These are phyloP conservation scores for Melampsora americana DNA, from an alignment of 1,284 basidiomycete species.

Conservation along the genomic window DNA sequence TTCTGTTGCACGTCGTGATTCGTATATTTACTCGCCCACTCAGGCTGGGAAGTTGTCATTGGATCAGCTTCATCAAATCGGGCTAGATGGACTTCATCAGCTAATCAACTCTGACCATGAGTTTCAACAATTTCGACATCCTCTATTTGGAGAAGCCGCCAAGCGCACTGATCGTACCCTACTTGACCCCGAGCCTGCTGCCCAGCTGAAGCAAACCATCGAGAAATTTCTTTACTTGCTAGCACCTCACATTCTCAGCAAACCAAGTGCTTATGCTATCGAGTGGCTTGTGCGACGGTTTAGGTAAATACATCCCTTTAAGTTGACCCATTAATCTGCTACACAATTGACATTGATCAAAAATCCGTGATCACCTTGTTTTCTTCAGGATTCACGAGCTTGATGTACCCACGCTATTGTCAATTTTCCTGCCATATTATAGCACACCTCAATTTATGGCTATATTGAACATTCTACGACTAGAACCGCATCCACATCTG, in stretches of 20 bases:
- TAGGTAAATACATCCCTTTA: slow-evolving; percentile 62
- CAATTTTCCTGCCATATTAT: slow-evolving; percentile 88
- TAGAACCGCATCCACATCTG: slow-evolving; percentile 54
- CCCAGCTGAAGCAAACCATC: slow-evolving; percentile 64
- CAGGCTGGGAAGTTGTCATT: slow-evolving; percentile 79
- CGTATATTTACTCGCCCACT: slow-evolving; percentile 79
- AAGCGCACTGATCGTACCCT: slow-evolving; percentile 78
- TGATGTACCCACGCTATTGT: slow-evolving; percentile 74
- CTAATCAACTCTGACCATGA: slow-evolving; percentile 65
- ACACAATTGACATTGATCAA: neutral
- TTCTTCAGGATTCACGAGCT: slow-evolving; percentile 79
- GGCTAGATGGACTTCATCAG: slow-evolving; percentile 69
- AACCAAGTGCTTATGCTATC: slow-evolving; percentile 77
- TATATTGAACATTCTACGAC: slow-evolving; percentile 79
- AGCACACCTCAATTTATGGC: slow-evolving; percentile 91
- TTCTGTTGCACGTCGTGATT: slow-evolving; percentile 47
- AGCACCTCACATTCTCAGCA: slow-evolving; percentile 75
- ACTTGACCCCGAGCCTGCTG: slow-evolving; percentile 65
- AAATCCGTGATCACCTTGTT: neutral
- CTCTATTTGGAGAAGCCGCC: slow-evolving; percentile 77
- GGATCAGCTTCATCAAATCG: slow-evolving; percentile 80
- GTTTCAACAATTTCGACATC: slow-evolving; percentile 61
- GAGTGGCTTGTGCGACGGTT: slow-evolving; percentile 96
- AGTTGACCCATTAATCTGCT: neutral
- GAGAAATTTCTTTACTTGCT: slow-evolving; percentile 68